These are phyloP conservation scores for Pulveroboletus sp. DNA, from an alignment of 768 basidiomycete species.

Conservation along the genomic window DNA sequence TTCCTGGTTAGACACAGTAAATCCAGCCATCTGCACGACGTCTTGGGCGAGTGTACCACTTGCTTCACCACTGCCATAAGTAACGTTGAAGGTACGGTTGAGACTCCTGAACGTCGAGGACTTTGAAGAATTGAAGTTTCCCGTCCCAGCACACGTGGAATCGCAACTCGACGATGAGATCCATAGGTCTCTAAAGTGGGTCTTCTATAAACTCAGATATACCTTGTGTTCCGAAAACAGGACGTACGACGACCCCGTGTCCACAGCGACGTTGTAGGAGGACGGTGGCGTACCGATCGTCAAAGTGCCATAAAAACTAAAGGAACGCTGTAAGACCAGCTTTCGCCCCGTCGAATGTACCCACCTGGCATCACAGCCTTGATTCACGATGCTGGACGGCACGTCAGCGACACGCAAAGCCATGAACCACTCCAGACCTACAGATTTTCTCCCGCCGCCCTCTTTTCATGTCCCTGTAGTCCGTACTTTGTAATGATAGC, in stretches of 20 bases:
- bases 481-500: slow-evolving; percentile 48
- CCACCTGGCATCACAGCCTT: slow-evolving; percentile 61
- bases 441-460: slow-evolving; percentile 49
- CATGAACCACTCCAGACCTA: slow-evolving; percentile 16
- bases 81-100: slow-evolving; percentile 34
- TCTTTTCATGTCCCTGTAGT: slow-evolving; percentile 27
- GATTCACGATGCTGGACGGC: slow-evolving; percentile 50
- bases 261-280: slow-evolving; percentile 47
- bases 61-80: slow-evolving; percentile 46
- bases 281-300: slow-evolving; percentile 43
- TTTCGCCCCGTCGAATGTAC: background rate
- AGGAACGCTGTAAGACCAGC: background rate
- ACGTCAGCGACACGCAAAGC: background rate
- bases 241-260: slow-evolving; percentile 44
- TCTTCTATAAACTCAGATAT: background rate
- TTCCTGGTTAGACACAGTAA: slow-evolving; percentile 50
- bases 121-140: slow-evolving; percentile 31
- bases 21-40: slow-evolving; percentile 68
- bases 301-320: slow-evolving; percentile 34
- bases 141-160: slow-evolving; percentile 31
- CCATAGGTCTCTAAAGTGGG: slow-evolving; percentile 48
- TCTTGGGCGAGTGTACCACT: slow-evolving; percentile 50
- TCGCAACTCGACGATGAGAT: slow-evolving; percentile 36
- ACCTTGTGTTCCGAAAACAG: background rate
- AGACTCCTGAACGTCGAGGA: slow-evolving; percentile 36